Evolutionary conservation across 108 stramenopile species (phyloP), one percentile per base, ranked within the genome.

Genomic region (Nitzschia inconspicua): DNA sequence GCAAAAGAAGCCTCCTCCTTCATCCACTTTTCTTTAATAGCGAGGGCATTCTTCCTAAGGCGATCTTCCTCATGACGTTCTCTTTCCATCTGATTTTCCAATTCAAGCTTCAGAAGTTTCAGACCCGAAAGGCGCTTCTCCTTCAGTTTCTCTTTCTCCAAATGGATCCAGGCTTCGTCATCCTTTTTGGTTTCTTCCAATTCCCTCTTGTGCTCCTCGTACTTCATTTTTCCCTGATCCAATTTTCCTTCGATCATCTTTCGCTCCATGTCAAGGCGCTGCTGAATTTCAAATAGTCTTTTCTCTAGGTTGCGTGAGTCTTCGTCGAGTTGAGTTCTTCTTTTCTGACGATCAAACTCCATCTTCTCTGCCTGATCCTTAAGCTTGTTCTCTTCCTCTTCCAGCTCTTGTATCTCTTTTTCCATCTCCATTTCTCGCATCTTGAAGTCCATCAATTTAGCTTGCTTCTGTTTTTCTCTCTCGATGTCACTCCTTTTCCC

Each of bases 391-490:
- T 44, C 13, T 13, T 70, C 53, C 1, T 4, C 44, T 36, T 70
- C 52, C 10, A 47, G 31, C 25, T 55, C 60, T 1, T 46, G 44
- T 0, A 70, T 47, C 27, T 62, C 54, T 25, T 70, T 35, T 27
- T 70, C 53, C 25, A 70, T 52, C 28, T 70, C 68, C 8, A 56
- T 37, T 56, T 70, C 68, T 35, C 37, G 35, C 32, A 70, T 30
- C 37, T 70, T 61, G 41, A 36, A 60, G 26, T 57, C 26, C 53
- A 55, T 47, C 24, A 62, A 36, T 47, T 28, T 61, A 34, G 26
- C 35, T 40, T 70, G 44, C 32, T 39, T 61, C 4, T 36, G 25
- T 29, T 60, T 60, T 40, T 70, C 60, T 44, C 42, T 59, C 35
- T 68, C 57, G 11, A 68, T 22, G 35, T 55, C 51, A 9, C 3